These are phyloP conservation scores for Gossypium davidsonii DNA, from an alignment of 441 rosid genomes.

Conservation along the genomic window DNA sequence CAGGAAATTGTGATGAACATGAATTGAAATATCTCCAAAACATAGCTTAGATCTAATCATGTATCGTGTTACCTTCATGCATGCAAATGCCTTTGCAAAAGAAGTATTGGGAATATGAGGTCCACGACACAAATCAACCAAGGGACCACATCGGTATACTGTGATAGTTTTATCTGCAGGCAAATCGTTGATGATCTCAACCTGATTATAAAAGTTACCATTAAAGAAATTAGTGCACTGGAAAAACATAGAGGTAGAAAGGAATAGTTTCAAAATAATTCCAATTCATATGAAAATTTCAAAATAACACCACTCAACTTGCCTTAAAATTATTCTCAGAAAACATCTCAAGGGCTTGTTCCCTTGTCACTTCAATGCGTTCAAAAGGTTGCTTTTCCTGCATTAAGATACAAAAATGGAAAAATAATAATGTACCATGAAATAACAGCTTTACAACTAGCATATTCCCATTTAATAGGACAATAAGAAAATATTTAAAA, in stretches of 20 bases:
- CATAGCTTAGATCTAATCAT: slow-evolving; percentile 4
- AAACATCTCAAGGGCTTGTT: slow-evolving; percentile 49
- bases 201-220: slow-evolving; percentile 36
- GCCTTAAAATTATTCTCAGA: slow-evolving; percentile 92
- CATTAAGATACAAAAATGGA: background rate
- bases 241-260: background rate
- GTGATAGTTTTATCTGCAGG: slow-evolving; percentile 87
- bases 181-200: slow-evolving; percentile 82
- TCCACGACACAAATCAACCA: slow-evolving; percentile 30
- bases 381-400: slow-evolving; percentile 93
- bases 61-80: slow-evolving; percentile 61
- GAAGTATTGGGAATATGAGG: slow-evolving; percentile 99
- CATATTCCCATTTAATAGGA: background rate
- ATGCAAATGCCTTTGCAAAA: slow-evolving; percentile 86
- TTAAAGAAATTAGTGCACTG: slow-evolving; percentile 15
- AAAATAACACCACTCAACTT: slow-evolving; percentile 18
- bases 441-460: background rate
- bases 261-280: background rate
- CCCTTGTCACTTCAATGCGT: slow-evolving; percentile 90
- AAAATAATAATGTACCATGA: background rate
- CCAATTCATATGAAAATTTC: background rate
- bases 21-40: slow-evolving; percentile 18
- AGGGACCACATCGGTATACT: slow-evolving; percentile 92
- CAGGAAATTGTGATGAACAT: slow-evolving; percentile 10
- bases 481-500: background rate